Evolutionary conservation across 352 stramenopile species (phyloP), one percentile per base, ranked within the genome.

Genomic region (Globisporangium megalacanthum): DNA sequence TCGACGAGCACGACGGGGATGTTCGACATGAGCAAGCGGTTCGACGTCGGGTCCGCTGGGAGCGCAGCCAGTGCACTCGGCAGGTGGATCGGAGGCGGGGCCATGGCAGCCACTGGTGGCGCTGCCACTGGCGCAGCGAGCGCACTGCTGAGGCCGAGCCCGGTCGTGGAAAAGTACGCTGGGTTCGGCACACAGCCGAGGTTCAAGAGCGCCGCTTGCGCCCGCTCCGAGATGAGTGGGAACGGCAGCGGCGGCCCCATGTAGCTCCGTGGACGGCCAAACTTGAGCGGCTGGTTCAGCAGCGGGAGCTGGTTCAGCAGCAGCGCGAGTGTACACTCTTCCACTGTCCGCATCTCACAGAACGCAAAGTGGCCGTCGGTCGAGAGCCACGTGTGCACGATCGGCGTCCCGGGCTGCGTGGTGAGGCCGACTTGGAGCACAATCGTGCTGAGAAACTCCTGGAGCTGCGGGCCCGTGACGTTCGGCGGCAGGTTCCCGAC

Each of bases 291-390:
- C 39, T 91, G 81, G 2, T 83, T 83, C 10, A 94, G 68, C 54
- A 95, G 60, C 15, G 79, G 77, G 1, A 95, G 57, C 45, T 93
- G 83, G 56, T 95, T 95, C 22, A 95, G 53, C 48, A 95, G 70
- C 35, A 95, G 61, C 35, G 86, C 86, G 47, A 95, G 69, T 58
- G 91, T 95, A 54, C 83, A 94, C 63, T 95, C 86, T 46, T 95
- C 86, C 1, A 92, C 78, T 0, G 81, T 83, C 6, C 86, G 79
- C 86, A 95, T 95, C 62, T 95, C 86, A 37, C 83, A 93, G 48
- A 95, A 95, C 1, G 86, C 86, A 54, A 94, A 95, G 36, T 93
- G 83, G 25, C 83, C 83, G 46, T 94, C 86, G 3, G 79, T 86
- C 11, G 86, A 95, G 50, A 91, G 87, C 86, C 86, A 95, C 56